These are phyloP conservation scores for Xylaria curta DNA, from an alignment of 495 filamentous ascomycete genomes.

Conservation along the genomic window DNA sequence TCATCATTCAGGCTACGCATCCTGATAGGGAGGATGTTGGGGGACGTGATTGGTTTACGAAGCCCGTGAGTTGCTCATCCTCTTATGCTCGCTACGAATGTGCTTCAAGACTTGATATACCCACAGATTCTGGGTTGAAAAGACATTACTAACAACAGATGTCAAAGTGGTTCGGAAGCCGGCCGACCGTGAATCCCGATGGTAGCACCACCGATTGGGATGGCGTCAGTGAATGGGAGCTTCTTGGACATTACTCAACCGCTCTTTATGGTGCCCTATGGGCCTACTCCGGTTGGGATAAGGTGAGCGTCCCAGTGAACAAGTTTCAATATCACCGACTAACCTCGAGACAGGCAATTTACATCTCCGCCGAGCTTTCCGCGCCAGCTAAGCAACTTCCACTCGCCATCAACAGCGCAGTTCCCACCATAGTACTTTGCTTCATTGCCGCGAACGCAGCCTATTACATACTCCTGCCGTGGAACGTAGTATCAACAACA, in stretches of 20 bases:
- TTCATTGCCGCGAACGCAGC: constrained; percentile 60
- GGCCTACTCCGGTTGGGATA: constrained; percentile 68
- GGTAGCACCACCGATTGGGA: constrained; percentile 59
- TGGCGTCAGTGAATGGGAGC: constrained; percentile 51
- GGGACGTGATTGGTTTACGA: constrained; percentile 58
- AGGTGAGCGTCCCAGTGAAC: constrained; percentile 44
- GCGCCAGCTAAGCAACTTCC: constrained; percentile 59
- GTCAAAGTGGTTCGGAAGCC: constrained; percentile 52
- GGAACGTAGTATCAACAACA: constrained; percentile 57
- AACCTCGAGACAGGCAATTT: constrained; percentile 51
- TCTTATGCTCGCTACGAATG: background rate
- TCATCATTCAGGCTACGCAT: constrained; percentile 43
- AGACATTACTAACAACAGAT: background rate
- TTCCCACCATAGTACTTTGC: constrained; percentile 61
- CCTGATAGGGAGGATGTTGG: constrained; percentile 44
- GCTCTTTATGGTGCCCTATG: constrained; percentile 63
- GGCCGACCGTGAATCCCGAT: constrained; percentile 52
- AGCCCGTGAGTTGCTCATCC: constrained; percentile 26
- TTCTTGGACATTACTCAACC: constrained; percentile 59
- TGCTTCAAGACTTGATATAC: background rate
- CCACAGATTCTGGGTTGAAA: background rate
- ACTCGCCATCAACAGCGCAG: constrained; percentile 60
- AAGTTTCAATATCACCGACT: constrained; percentile 4
- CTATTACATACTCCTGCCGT: constrained; percentile 63
- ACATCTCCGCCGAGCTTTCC: constrained; percentile 59